These are phyloP conservation scores for Gymnopilus dilepis DNA, from an alignment of 768 basidiomycete species.

Conservation along the genomic window DNA sequence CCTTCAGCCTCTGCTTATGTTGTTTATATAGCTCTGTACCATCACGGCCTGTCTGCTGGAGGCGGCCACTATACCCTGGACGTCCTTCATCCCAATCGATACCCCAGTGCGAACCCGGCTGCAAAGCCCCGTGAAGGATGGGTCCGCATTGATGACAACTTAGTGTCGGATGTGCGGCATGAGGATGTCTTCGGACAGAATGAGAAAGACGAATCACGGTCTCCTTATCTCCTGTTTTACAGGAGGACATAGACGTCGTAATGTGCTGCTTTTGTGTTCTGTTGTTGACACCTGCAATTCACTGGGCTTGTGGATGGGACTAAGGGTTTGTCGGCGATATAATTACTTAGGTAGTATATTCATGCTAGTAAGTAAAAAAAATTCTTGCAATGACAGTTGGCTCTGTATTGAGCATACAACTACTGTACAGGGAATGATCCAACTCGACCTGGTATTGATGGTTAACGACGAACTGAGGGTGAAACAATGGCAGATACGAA, in stretches of 20 bases:
- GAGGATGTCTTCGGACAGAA: constrained; percentile 75
- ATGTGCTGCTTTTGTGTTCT: no score
- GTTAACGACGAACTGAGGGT: no score
- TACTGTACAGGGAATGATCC: no score
- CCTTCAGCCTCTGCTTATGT: neutral
- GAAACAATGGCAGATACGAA: no score
- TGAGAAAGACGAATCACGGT: constrained; percentile 60
- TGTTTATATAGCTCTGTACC: constrained; percentile 72
- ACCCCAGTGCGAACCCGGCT: constrained; percentile 38
- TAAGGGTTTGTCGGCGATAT: neutral
- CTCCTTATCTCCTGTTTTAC: constrained; percentile 91
- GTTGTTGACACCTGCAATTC: neutral
- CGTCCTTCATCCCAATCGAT: constrained; percentile 76
- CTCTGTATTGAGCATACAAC: no score
- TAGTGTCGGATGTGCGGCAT: constrained; percentile 72
- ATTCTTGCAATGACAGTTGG: neutral
- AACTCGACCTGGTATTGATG: no score
- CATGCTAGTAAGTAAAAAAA: neutral
- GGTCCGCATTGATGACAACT: constrained; percentile 94
- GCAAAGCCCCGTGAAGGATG: constrained; percentile 68
- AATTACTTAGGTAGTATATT: neutral
- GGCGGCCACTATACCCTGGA: constrained; percentile 97
- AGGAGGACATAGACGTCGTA: constrained; percentile 49
- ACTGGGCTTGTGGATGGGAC: neutral
- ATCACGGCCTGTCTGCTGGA: constrained; percentile 88